Conservation (phyloP, 352 stramenopile genomes). For the Phytophthora ramorum region DNA sequence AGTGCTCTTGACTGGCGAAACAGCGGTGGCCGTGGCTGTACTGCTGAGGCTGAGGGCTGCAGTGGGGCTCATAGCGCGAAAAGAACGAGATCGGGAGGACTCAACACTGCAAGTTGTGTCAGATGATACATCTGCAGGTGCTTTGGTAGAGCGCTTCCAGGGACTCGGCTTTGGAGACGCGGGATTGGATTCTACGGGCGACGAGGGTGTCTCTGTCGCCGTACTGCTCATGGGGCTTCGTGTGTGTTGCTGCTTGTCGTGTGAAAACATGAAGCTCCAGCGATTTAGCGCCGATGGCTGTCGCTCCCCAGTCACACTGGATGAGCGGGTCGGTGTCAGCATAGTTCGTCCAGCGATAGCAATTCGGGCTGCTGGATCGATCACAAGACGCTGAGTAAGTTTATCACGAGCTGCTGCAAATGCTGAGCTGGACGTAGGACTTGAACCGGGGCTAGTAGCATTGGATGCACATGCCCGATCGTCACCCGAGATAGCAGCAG, state of each 20-base stretch:
- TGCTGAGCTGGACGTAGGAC: slow-evolving; percentile 17
- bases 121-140: slow-evolving; percentile 15
- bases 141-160: slow-evolving; percentile 28
- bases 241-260: slow-evolving; percentile 40
- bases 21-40: slow-evolving; percentile 5
- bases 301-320: slow-evolving; percentile 25
- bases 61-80: slow-evolving; percentile 1
- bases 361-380: slow-evolving; percentile 33
- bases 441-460: slow-evolving; percentile 11
- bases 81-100: slow-evolving; percentile 19
- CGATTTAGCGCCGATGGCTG: slow-evolving; percentile 28
- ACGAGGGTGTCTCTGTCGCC: slow-evolving; percentile 13
- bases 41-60: neutral
- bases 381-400: slow-evolving; percentile 40
- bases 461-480: slow-evolving; percentile 9
- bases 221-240: slow-evolving; percentile 41
- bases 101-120: slow-evolving; percentile 12
- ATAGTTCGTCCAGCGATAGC: slow-evolving; percentile 29
- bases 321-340: slow-evolving; percentile 30
- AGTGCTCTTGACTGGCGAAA: slow-evolving; percentile 8
- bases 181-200: slow-evolving; percentile 8
- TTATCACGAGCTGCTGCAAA: slow-evolving; percentile 33
- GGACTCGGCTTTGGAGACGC: slow-evolving; percentile 20
- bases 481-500: neutral
- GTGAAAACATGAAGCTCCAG: slow-evolving; percentile 43